Base-by-base conservation (phyloP, 1,139 yeast genomes). In the Hemisphaericaspora subhashii region DNA sequence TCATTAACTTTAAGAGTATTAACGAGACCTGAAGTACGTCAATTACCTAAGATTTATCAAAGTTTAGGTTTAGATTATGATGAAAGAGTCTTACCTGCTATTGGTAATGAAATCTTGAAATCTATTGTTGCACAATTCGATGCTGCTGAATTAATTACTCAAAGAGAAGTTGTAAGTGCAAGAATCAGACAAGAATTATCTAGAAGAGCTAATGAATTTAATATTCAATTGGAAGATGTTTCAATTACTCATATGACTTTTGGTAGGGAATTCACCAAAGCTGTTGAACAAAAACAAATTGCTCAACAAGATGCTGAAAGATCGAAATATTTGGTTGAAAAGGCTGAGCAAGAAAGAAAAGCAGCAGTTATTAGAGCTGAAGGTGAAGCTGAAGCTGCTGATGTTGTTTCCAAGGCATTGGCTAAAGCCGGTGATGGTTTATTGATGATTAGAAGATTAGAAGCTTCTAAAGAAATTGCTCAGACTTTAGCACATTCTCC, bases 231-330 rank as follows among this genome's bases (percentile, higher is more conserved):
- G 53, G 99, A 94, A 66, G 99, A 94, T 64, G 98, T 94, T 36
- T 87, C 97, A 21, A 94, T 94, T 50, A 94, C 99, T 16, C 98
- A 94, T 68, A 84, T 94, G 90, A 87, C 97, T 1, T 94, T 94
- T 63, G 98, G 98, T 40, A 79, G 78, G 51, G 99, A 94, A 60
- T 94, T 94, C 70, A 94, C 99, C 42, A 90, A 88, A 66, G 98
- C 98, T 17, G 98, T 92, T 42, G 99, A 94, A 68, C 96, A 88
- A 69, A 94, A 94, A 67, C 98, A 94, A 66, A 94, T 94, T 66
- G 98, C 98, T 23, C 98, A 92, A 70, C 98, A 94, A 67, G 98
- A 94, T 59, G 98, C 99, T 17, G 98, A 94, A 69, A 80, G 98
- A 54, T 97, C 98, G 43, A 85, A 86, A 57, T 94, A 81, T 62